phyloP scores from a whole-genome alignment of 176 grass and related monocot species.

The Triticum urartu region DNA sequence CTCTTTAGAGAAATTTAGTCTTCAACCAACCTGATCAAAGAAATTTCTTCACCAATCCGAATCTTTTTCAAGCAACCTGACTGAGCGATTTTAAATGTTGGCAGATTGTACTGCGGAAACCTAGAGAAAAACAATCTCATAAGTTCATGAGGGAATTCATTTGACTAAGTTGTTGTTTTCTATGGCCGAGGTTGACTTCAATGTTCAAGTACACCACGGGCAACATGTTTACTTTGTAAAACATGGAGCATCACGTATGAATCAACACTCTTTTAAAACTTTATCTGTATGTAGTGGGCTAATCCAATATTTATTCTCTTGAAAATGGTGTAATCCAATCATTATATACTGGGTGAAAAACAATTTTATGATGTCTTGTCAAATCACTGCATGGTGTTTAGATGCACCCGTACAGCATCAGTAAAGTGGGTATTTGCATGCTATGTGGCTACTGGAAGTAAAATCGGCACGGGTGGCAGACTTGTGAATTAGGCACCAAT shows the following conservation, averaged over 20 bases:
- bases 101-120: constrained; percentile 95
- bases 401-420: neutral
- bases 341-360: neutral
- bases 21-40: constrained; percentile 74
- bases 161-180: neutral
- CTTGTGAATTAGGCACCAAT: constrained; percentile 7
- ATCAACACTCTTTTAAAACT: neutral
- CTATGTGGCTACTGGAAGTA: constrained; percentile 9
- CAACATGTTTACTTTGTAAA: constrained; percentile 27
- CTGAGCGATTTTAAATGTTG: constrained; percentile 78
- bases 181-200: neutral
- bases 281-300: neutral
- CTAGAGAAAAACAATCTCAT: constrained; percentile 46
- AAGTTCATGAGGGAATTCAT: constrained; percentile 4
- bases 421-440: neutral
- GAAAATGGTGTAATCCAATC: neutral
- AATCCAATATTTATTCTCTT: neutral
- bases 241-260: neutral
- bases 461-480: neutral
- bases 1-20: constrained; percentile 4
- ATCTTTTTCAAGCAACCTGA: constrained; percentile 80
- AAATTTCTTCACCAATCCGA: constrained; percentile 94
- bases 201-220: neutral
- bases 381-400: neutral
- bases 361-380: neutral